Base-by-base conservation (phyloP, 495 filamentous ascomycete species). In the Tuber indicum region DNA sequence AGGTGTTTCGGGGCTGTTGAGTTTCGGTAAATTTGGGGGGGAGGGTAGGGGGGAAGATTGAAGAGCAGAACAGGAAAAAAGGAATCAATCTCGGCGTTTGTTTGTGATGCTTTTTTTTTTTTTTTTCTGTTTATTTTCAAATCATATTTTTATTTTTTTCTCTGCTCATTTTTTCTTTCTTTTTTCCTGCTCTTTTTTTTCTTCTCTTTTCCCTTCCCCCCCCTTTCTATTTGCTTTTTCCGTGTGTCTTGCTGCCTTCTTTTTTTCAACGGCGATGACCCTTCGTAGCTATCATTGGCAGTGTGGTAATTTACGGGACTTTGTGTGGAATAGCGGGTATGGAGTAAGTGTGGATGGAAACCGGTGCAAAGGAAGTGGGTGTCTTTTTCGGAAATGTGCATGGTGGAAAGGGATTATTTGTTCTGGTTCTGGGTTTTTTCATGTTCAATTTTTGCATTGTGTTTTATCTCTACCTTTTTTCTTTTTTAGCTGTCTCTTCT, bases 1-100 rank as follows among this genome's bases (percentile, higher is more conserved):
- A 94, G 95, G 76, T 97, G 93, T 85, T 92, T 92, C 82, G 91
- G 91, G 82, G 93, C 94, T 78, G 89, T 97, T 85, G 96, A 99
- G 85, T 98, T 98, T 86, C 91, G 95, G 85, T 99, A 87, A 92
- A 83, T 81, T 39, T n/a, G n/a, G n/a, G 39, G 39, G 39, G 76
- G n/a, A 16, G 73, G 75, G 43, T 4, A n/a, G 73, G 69, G 69
- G 72, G 46, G 71, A 44, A 42, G 43, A 39, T 42, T 45, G 71
- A 42, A 46, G 39, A 70, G 45, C 62, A 46, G 72, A 41, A 44
- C n/a, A 74, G 62, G 75, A 72, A 32, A 72, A 71, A 74, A 66
- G n/a, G 23, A 76, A 76, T 46, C 62, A 36, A 32, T 52, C 39
- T 12, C 66, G 69, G 72, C 39, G 73, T 74, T 73, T 77, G 36